Evolutionary conservation across 192 early-diverging fungal genomes (phyloP).

Genomic region (Gorgonomyces haynaldii): DNA sequence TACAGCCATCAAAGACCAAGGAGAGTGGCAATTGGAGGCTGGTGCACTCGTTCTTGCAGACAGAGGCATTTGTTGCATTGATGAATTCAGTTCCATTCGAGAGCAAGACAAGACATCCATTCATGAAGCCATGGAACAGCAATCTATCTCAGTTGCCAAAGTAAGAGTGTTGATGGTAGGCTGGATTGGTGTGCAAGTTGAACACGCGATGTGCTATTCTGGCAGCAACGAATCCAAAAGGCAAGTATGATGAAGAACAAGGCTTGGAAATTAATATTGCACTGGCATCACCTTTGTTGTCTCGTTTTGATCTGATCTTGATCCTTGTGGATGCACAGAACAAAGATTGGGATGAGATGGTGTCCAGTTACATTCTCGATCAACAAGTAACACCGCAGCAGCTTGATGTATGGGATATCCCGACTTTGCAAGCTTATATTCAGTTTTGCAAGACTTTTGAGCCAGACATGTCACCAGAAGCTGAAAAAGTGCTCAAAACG

Average conservation of each 20-base stretch:
- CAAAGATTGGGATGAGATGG: constrained; percentile 48
- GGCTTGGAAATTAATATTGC: constrained; percentile 56
- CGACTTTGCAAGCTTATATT: constrained; percentile 58
- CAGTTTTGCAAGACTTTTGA: constrained; percentile 42
- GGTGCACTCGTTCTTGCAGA: constrained; percentile 71
- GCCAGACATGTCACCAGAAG: constrained; percentile 48
- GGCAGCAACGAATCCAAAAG: constrained; percentile 68
- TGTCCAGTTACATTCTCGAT: constrained; percentile 32
- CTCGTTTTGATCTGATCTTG: constrained; percentile 64
- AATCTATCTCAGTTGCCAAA: constrained; percentile 72
- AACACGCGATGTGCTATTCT: constrained; percentile 69
- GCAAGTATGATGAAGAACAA: constrained; percentile 53
- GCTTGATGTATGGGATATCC: constrained; percentile 37
- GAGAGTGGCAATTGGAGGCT: constrained; percentile 73
- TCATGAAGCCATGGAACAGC: constrained; percentile 78
- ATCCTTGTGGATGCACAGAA: constrained; percentile 57
- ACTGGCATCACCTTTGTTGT: constrained; percentile 51
- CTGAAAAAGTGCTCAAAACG: constrained; percentile 45
- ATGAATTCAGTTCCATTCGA: constrained; percentile 70
- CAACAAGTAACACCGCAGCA: background rate
- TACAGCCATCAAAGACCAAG: constrained; percentile 55
- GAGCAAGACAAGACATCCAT: constrained; percentile 63
- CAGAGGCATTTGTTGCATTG: constrained; percentile 68
- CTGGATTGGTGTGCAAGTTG: constrained; percentile 68
- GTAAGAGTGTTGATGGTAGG: constrained; percentile 7